These are phyloP conservation scores for Fusarium sp. DNA, from an alignment of 2,329 filamentous ascomycete species.

Conservation along the genomic window DNA sequence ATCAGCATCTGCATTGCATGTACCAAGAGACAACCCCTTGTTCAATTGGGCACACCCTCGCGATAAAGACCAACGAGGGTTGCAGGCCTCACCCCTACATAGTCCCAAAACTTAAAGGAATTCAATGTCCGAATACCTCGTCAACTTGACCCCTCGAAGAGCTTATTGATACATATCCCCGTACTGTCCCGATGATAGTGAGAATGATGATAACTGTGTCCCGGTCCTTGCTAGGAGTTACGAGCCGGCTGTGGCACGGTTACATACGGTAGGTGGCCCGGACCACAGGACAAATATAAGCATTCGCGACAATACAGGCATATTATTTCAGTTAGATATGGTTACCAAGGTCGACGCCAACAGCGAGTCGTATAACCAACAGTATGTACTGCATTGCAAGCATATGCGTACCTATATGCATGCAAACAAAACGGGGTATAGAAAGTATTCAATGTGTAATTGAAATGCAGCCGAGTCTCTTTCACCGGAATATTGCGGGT, in stretches of 20 bases:
- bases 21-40: not conserved
- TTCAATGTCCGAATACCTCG: constrained; percentile 27
- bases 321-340: not conserved
- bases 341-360: not conserved
- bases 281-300: not conserved
- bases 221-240: not conserved
- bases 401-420: not conserved
- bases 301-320: not conserved
- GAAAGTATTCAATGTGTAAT: constrained; percentile 14
- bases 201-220: constrained; percentile 2
- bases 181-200: constrained; percentile 32
- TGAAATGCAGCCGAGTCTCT: constrained; percentile 19
- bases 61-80: constrained; percentile 7
- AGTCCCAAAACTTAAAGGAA: constrained; percentile 25
- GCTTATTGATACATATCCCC: constrained; percentile 10
- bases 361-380: not conserved
- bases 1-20: not conserved
- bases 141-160: not conserved
- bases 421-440: constrained; percentile 1
- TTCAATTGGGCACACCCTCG: not conserved
- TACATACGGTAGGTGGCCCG: constrained; percentile 10
- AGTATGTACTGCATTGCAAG: not conserved
- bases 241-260: constrained; percentile 13
- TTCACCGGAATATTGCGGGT: constrained; percentile 23
- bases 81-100: constrained; percentile 7